Conservation (phyloP, 2,329 filamentous ascomycete genomes). For the Gaeumannomyces tritici region DNA sequence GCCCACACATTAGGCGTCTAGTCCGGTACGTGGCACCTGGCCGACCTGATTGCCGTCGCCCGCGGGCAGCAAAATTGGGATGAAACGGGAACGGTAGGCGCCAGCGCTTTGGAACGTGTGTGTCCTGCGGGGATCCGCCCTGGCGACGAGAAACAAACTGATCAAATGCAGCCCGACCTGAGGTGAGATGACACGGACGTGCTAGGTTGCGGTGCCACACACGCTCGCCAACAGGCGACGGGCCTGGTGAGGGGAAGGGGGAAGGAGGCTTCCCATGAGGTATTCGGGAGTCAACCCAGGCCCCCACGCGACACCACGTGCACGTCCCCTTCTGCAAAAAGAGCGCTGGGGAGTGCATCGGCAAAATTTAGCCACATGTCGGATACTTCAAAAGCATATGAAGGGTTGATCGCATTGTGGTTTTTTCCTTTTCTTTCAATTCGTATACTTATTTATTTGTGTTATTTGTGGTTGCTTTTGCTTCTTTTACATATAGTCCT, state of each 20-base stretch:
- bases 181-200: conserved; percentile 3
- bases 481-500: too few relatives aligned
- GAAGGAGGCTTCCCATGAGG: neutral
- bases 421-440: too few relatives aligned
- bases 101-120: conserved; percentile 1
- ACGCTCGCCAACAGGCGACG: neutral
- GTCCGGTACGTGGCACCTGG: neutral
- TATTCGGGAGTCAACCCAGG: neutral
- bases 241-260: neutral
- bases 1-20: neutral
- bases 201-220: neutral
- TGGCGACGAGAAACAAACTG: conserved; percentile 1
- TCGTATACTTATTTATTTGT: too few relatives aligned
- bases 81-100: conserved; percentile 7
- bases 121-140: conserved; percentile 1
- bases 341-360: too few relatives aligned
- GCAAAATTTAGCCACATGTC: too few relatives aligned
- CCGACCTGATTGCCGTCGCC: neutral
- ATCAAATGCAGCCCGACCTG: conserved; percentile 1
- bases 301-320: neutral
- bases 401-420: too few relatives aligned
- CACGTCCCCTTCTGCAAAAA: neutral
- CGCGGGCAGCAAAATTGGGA: conserved; percentile 7
- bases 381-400: too few relatives aligned
- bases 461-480: too few relatives aligned